Evolutionary conservation across 805 yeast species (phyloP), one percentile per base, ranked within the genome.

Genomic region (Kregervanrija delftensis): DNA sequence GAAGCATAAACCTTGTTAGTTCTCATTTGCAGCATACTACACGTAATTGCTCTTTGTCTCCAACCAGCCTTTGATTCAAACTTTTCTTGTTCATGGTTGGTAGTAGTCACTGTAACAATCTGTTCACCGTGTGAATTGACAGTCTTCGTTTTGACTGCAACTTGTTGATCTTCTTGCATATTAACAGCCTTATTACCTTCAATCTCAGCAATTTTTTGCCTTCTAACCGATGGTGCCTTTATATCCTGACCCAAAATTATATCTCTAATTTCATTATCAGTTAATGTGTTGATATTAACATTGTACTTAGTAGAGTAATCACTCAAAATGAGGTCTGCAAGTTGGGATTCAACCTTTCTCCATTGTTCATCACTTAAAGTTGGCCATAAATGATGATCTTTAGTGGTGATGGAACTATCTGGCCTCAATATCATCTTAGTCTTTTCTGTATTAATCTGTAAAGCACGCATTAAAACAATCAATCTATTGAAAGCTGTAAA

Each of bases 61-160:
- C 99, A 93, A 57, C 89, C 96, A 33, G 89, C 80, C 60, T 79
- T 82, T 1, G 96, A 86, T 39, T 82, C 72, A 60, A 93, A 93
- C 12, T 82, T 67, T 66, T 80, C 82, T 56, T 87, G 93, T 60
- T 89, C 99, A 59, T 86, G 90, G 50, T 79, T 79, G 13, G 90
- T 80, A 0, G 98, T 89, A 0, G 98, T 89, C 30, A 91, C 96
- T 0, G 96, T 91, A 36, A 86, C 83, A 56, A 93, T 91, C 55
- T 90, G 95, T 59, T 93, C 99, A 32, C 99, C 99, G 57, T 90
- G 97, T 2, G 86, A 96, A 58, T 88, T 93, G 22, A 81, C 81
- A 0, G 95, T 85, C 45, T 81, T 83, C 0, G 95, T 81, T 54
- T 87, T 89, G 53, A 83, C 73, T 0, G 95, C 93, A 0, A 89